Evolutionary conservation across 1,284 basidiomycete species (phyloP).

Genomic region (Ustilago xerochloae): DNA sequence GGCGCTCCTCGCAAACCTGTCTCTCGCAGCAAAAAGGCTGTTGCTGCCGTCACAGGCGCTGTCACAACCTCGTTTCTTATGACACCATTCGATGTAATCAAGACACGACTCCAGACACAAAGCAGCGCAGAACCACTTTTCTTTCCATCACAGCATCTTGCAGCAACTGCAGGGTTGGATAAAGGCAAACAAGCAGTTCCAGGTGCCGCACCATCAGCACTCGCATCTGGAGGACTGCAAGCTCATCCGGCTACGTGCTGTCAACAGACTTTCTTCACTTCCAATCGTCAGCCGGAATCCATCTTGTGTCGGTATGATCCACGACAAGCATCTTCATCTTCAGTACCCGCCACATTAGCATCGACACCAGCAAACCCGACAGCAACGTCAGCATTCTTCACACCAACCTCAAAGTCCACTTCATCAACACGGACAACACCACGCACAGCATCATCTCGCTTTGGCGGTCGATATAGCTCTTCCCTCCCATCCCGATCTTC

Average conservation of each 20-base stretch:
- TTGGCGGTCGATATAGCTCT: constrained; percentile 30
- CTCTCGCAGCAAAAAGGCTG: constrained; percentile 76
- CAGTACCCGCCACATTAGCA: constrained; percentile 11
- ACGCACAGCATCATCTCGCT: constrained; percentile 21
- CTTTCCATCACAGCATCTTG: constrained; percentile 43
- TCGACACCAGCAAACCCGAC: constrained; percentile 5
- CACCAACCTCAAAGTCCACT: constrained; percentile 38
- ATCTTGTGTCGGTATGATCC: constrained; percentile 68
- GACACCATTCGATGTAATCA: constrained; percentile 94
- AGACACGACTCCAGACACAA: constrained; percentile 90
- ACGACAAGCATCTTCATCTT: constrained; percentile 36
- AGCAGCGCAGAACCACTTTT: constrained; percentile 53
- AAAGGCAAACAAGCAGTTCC: constrained; percentile 22
- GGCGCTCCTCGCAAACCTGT: constrained; percentile 47
- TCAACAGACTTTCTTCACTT: constrained; percentile 67
- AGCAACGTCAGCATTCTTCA: constrained; percentile 55
- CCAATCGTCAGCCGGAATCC: constrained; percentile 53
- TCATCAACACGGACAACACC: constrained; percentile 55
- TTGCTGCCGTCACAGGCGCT: constrained; percentile 83
- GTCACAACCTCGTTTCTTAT: constrained; percentile 85
- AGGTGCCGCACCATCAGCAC: not conserved
- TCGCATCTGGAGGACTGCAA: constrained; percentile 19
- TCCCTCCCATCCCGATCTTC: constrained; percentile 39
- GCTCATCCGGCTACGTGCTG: constrained; percentile 64
- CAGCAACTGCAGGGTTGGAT: constrained; percentile 2